Conservation (phyloP, 2,329 filamentous ascomycete genomes). For the Colletotrichum spaethianum region DNA sequence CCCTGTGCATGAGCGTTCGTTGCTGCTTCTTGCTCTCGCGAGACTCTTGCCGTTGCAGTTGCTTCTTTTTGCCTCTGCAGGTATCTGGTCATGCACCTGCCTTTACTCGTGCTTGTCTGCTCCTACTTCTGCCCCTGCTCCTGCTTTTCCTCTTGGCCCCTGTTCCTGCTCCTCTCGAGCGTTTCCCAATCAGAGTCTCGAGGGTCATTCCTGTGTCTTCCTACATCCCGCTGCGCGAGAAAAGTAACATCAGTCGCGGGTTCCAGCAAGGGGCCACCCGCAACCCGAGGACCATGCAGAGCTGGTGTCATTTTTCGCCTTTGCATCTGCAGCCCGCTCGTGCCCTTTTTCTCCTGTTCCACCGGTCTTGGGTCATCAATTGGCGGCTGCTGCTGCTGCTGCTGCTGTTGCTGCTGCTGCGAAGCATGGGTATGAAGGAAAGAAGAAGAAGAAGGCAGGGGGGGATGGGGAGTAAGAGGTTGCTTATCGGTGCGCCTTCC, state of each 20-base stretch:
- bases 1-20: background rate
- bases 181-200: background rate
- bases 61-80: background rate
- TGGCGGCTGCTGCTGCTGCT: background rate
- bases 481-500: background rate
- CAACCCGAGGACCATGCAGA: background rate
- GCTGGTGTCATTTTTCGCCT: background rate
- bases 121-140: background rate
- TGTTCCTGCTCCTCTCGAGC: background rate
- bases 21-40: background rate
- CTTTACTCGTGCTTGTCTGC: background rate
- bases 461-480: background rate
- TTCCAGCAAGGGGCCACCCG: too few species aligned
- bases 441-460: background rate
- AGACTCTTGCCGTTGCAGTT: background rate
- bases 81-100: background rate
- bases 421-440: background rate
- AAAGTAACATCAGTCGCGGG: too few species aligned
- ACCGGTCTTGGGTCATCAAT: background rate
- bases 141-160: conserved; percentile 5
- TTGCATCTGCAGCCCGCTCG: background rate
- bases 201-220: background rate
- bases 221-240: background rate
- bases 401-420: background rate
- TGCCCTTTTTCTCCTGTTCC: background rate